phyloP scores from a whole-genome alignment of 2,329 filamentous ascomycete species.

The Aspergillus sp. region DNA sequence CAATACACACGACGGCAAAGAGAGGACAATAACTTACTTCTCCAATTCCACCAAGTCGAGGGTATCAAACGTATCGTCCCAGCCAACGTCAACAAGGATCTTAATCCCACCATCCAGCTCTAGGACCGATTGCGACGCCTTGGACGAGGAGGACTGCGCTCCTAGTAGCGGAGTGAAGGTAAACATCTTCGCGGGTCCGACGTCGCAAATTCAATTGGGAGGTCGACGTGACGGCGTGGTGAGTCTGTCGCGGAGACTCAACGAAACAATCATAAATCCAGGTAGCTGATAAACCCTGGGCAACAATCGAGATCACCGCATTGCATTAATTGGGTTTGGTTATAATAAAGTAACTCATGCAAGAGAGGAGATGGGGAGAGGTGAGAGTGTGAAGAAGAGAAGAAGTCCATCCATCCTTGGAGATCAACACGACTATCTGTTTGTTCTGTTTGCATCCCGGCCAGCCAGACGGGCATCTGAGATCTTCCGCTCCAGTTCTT shows the following conservation, averaged over 20 bases:
- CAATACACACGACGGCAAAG: not conserved
- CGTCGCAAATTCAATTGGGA: slow-evolving; percentile 3
- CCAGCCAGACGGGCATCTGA: not conserved
- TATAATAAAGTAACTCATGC: no score
- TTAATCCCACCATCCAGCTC: slow-evolving; percentile 97
- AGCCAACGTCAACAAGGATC: slow-evolving; percentile 86
- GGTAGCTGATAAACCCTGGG: not conserved
- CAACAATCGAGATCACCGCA: not conserved
- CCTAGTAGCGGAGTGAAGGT: slow-evolving; percentile 89
- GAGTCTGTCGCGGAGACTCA: slow-evolving; percentile 2
- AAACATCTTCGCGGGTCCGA: slow-evolving; percentile 59
- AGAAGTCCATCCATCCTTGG: slow-evolving; percentile 3
- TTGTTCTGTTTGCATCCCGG: slow-evolving; percentile 12
- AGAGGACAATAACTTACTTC: slow-evolving; percentile 52
- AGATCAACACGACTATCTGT: slow-evolving; percentile 4
- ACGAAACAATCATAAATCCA: slow-evolving; percentile 8
- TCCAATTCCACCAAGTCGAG: slow-evolving; percentile 79
- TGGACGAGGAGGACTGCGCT: slow-evolving; percentile 69
- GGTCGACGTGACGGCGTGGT: not conserved
- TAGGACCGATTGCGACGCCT: slow-evolving; percentile 86
- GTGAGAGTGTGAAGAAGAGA: not conserved
- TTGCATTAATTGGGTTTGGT: not conserved
- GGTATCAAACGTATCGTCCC: slow-evolving; percentile 85
- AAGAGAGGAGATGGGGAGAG: not conserved
- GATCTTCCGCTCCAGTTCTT: no score